Percentiles rank a stretch among this genome's conserved stretches.
Evolutionary conservation across 495 filamentous ascomycete species (phyloP).

Genomic region (Cladorrhinum samala): DNA sequence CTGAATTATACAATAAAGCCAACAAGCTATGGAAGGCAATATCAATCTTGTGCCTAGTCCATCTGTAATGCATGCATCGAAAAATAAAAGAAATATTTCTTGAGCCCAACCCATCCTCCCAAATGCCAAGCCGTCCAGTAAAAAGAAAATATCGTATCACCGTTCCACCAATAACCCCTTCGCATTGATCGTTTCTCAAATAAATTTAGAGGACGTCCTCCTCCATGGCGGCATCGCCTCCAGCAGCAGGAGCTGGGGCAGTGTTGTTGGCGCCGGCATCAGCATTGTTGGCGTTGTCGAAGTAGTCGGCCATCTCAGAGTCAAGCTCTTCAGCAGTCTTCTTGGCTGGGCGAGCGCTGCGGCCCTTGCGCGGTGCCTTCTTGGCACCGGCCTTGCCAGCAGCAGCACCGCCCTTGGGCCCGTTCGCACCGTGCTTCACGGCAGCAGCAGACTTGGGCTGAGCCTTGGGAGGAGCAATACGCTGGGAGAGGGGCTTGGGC

Average conservation of each 20-base stretch:
- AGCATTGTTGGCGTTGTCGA: slow-evolving; percentile 38
- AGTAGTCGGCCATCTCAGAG: slow-evolving; percentile 92
- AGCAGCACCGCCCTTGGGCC: slow-evolving; percentile 32
- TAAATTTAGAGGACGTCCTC: slow-evolving; percentile 38
- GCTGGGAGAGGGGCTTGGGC: slow-evolving; percentile 74
- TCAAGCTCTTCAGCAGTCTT: slow-evolving; percentile 91
- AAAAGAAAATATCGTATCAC: slow-evolving; percentile 10
- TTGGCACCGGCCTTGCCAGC: slow-evolving; percentile 47
- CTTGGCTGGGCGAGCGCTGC: slow-evolving; percentile 64
- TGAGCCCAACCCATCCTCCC: slow-evolving; percentile 10
- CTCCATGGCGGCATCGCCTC: slow-evolving; percentile 46
- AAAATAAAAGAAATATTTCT: slow-evolving; percentile 7
- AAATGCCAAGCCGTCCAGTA: slow-evolving; percentile 13
- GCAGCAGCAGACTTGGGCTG: slow-evolving; percentile 80
- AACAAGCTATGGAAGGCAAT: slow-evolving; percentile 3
- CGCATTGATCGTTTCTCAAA: background rate
- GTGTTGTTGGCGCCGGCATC: slow-evolving; percentile 42
- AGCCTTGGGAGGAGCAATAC: slow-evolving; percentile 71
- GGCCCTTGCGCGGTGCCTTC: slow-evolving; percentile 41
- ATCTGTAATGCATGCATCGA: slow-evolving; percentile 7
- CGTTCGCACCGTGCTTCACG: slow-evolving; percentile 48
- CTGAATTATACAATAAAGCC: slow-evolving; percentile 19
- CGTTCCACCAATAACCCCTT: slow-evolving; percentile 1
- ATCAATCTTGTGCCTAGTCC: slow-evolving; percentile 21
- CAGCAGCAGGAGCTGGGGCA: slow-evolving; percentile 26